Conservation (phyloP, 2,329 filamentous ascomycete genomes). For the Arthroderma sp. region DNA sequence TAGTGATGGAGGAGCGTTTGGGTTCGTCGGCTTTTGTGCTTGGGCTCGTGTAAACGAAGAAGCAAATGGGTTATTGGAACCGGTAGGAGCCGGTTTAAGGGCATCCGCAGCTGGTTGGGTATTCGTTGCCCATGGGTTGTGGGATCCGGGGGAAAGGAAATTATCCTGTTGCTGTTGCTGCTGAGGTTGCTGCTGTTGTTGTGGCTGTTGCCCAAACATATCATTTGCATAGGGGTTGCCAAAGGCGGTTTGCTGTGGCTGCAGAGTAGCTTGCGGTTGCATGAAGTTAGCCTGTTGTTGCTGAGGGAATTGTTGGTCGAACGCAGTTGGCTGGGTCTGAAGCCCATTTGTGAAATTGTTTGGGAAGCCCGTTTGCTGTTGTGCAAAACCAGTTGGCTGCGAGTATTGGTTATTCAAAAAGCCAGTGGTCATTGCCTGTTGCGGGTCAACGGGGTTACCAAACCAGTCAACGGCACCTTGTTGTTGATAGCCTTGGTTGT, state of each 20-base stretch:
- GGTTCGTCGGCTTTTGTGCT: slow-evolving; percentile 41
- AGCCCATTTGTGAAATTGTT: slow-evolving; percentile 61
- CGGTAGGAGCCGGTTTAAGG: slow-evolving; percentile 72
- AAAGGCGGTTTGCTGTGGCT: slow-evolving; percentile 48
- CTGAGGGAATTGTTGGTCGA: slow-evolving; percentile 44
- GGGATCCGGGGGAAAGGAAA: slow-evolving; percentile 62
- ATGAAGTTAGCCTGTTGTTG: slow-evolving; percentile 27
- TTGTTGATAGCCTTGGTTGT: slow-evolving; percentile 96
- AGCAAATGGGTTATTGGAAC: slow-evolving; percentile 96
- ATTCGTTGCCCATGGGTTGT: slow-evolving; percentile 80
- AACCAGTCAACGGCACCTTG: slow-evolving; percentile 94
- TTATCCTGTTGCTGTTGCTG: slow-evolving; percentile 44
- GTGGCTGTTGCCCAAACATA: slow-evolving; percentile 36
- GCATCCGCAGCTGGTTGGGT: slow-evolving; percentile 45
- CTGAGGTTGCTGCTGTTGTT: slow-evolving; percentile 30
- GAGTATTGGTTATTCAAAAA: slow-evolving; percentile 56
- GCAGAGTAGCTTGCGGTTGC: slow-evolving; percentile 35
- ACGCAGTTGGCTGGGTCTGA: slow-evolving; percentile 53
- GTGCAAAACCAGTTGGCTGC: slow-evolving; percentile 61
- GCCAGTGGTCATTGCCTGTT: slow-evolving; percentile 55
- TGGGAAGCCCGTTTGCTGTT: slow-evolving; percentile 51
- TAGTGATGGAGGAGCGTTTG: slow-evolving; percentile 53
- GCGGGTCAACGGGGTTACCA: slow-evolving; percentile 79
- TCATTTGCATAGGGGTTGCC: slow-evolving; percentile 42
- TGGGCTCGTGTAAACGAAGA: slow-evolving; percentile 49